Base-by-base conservation (phyloP, 2,329 filamentous ascomycete species). In the Pyrenochaeta sp. region DNA sequence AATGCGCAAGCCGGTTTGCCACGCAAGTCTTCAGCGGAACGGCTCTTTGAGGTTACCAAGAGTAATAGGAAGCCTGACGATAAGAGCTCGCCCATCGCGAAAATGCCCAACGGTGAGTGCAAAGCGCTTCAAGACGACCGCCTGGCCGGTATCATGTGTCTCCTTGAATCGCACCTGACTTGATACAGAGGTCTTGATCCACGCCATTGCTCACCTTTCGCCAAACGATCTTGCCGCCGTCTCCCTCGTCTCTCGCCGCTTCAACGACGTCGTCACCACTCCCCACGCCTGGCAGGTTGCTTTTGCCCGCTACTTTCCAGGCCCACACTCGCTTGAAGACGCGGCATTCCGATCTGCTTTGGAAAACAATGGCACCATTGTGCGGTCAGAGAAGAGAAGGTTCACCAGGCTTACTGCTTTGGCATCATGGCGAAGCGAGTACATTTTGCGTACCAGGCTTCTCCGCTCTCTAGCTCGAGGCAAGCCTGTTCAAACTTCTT, bases 391-490 rank as follows among this genome's bases (percentile, higher is more conserved):
- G 72, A 86, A 87, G 67, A 90, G 93, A 44, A 86, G 88, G 64
- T 99, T 98, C 72, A 87, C 91, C 15, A 88, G 93, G 43, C 84
- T 99, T 53, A 96, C 91, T 9, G 84, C 88, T 3, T 80, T 93
- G 60, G 91, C 93, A n/a, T 95, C 93, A 8, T 98, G 95, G 94
- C 87, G 94, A 67, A 97, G 92, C 77, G 95, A 99, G 77, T 99
- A 98, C 72, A 90, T 98, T 47, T 80, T 97, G 55, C 86, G 95
- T 46, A 97, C 93, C 1, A 87, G 92, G 46, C 85, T 98, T 50
- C 81, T 98, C 51, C 87, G 93, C 44, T 95, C 91, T 61, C 82
- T 98, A 56, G 86, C 85, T 46, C 88, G 92, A 58, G 95, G 94
- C 50, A 96, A 93, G 73, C 92, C 94, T 27, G 75, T 80, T 13